Conservation (phyloP, 2,329 filamentous ascomycete species). For the Pseudogymnoascus sp. region DNA sequence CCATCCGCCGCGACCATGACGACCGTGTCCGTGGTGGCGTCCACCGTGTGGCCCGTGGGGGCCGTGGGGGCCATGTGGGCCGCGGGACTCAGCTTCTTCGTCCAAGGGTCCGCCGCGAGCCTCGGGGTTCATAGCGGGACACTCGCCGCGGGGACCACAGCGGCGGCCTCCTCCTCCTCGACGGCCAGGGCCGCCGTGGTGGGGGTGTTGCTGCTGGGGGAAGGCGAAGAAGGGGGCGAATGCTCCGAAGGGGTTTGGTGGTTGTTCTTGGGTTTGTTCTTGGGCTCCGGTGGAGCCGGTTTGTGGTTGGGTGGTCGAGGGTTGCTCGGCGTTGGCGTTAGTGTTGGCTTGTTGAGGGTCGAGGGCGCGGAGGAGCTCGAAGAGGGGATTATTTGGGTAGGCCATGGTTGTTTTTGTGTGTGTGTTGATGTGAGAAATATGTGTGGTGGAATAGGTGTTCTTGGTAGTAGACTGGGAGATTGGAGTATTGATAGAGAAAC, state of each 20-base stretch:
- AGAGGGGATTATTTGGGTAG: slow-evolving; percentile 3
- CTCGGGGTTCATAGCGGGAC: neutral
- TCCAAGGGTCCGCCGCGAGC: neutral
- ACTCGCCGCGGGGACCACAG: neutral
- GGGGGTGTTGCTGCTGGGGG: neutral
- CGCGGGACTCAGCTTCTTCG: neutral
- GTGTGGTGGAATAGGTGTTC: neutral
- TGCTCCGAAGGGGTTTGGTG: neutral
- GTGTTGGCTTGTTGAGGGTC: neutral
- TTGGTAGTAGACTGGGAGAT: neutral
- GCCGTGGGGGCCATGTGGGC: too few relatives aligned
- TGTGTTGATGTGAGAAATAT: neutral
- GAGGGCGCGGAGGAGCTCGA: neutral
- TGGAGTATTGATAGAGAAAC: neutral
- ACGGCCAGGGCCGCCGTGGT: neutral
- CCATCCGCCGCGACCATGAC: slow-evolving; percentile 1
- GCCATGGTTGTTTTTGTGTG: neutral
- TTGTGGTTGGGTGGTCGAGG: neutral
- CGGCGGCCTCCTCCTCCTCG: neutral
- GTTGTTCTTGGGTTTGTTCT: neutral
- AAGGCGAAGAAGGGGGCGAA: neutral
- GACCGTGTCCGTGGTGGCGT: neutral
- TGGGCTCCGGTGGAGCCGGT: neutral
- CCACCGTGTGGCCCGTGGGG: neutral
- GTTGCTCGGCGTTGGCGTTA: neutral